Evolutionary conservation across 2,329 filamentous ascomycete genomes (phyloP).

Genomic region (Pseudopithomyces chartarum): DNA sequence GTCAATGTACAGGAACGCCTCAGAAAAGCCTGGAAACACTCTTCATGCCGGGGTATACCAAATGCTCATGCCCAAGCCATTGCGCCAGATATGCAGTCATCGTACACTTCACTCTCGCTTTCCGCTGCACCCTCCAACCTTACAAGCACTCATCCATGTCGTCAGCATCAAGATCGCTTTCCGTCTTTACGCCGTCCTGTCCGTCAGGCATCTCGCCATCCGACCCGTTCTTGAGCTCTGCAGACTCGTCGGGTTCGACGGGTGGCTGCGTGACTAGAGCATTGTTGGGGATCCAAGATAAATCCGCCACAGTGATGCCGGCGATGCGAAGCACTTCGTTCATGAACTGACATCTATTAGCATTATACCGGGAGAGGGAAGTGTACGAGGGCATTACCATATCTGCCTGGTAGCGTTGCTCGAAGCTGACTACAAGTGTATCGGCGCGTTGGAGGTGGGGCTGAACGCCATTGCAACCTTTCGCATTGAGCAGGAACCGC

Average conservation of each 20-base stretch:
- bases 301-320: slow-evolving; percentile 66
- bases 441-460: slow-evolving; percentile 45
- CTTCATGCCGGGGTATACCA: slow-evolving; percentile 7
- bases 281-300: slow-evolving; percentile 64
- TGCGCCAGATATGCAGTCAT: slow-evolving; percentile 3
- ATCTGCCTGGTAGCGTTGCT: slow-evolving; percentile 66
- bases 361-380: background rate
- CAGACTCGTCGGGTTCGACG: background rate
- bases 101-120: background rate
- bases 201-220: slow-evolving; percentile 23
- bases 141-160: slow-evolving; percentile 40
- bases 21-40: background rate
- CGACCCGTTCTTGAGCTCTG: background rate
- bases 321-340: slow-evolving; percentile 64
- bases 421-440: slow-evolving; percentile 49
- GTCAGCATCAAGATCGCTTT: slow-evolving; percentile 40
- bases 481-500: slow-evolving; percentile 65
- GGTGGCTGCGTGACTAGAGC: slow-evolving; percentile 21
- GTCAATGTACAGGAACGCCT: background rate
- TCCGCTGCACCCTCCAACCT: background rate
- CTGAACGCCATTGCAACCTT: slow-evolving; percentile 46
- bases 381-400: slow-evolving; percentile 41
- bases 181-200: slow-evolving; percentile 1
- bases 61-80: slow-evolving; percentile 5
- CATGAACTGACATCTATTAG: slow-evolving; percentile 48